Percentiles rank a stretch among this genome's conserved stretches.
Conservation (phyloP, 352 stramenopile species). For the Globisporangium lucens region DNA sequence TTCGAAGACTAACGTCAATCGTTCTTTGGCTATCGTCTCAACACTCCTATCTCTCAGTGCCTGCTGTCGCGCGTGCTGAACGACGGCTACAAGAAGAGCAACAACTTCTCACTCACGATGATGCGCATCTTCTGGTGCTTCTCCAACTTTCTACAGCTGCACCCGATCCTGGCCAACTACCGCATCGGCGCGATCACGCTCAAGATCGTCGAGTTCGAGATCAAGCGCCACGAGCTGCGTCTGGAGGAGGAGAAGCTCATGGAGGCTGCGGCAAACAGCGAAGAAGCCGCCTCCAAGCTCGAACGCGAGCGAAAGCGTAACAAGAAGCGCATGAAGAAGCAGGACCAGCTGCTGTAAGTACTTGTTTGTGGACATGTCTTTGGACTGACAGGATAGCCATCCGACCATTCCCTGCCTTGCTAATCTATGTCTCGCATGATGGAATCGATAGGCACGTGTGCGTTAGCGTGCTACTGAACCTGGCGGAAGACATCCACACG, state of each 20-base stretch:
- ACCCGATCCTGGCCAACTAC: constrained; percentile 91
- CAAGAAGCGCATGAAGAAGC: constrained; percentile 88
- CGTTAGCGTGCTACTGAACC: constrained; percentile 93
- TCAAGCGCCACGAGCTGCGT: constrained; percentile 85
- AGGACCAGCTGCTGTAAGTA: constrained; percentile 91
- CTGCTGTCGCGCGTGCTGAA: constrained; percentile 92
- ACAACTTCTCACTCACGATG: constrained; percentile 93
- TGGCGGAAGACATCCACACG: constrained; percentile 92
- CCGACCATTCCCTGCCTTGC: too few relatives aligned
- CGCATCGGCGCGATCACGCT: constrained; percentile 92
- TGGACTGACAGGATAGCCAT: background rate
- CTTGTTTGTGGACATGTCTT: background rate
- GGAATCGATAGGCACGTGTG: constrained; percentile 61
- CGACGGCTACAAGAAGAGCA: constrained; percentile 94
- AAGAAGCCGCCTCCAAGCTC: constrained; percentile 52
- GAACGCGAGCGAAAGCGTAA: constrained; percentile 83
- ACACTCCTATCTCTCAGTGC: constrained; percentile 22
- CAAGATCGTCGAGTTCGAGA: constrained; percentile 94
- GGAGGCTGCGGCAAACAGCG: constrained; percentile 25
- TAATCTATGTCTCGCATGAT: background rate
- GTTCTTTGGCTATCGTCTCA: too few relatives aligned
- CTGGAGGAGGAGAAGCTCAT: constrained; percentile 66
- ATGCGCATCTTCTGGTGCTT: constrained; percentile 95
- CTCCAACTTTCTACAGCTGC: constrained; percentile 94
- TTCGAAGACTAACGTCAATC: too few relatives aligned